These are phyloP conservation scores for Silene vulgaris DNA, from an alignment of 179 eudicot genomes.

Conservation along the genomic window DNA sequence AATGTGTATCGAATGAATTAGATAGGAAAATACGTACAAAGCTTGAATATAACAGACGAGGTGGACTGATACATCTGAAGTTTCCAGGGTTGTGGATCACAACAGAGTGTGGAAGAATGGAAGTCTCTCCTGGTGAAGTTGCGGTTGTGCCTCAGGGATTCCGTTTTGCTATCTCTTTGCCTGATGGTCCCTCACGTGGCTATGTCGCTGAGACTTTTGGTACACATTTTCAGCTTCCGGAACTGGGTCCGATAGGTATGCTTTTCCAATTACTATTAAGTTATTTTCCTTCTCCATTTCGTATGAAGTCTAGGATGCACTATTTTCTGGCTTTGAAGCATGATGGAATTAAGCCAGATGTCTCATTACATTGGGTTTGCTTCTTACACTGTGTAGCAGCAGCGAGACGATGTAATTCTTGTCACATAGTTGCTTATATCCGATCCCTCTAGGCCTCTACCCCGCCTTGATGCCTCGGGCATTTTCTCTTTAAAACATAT, in stretches of 20 bases:
- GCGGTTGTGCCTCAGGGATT: conserved; percentile 89
- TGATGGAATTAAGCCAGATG: no score
- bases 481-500: not conserved
- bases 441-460: no score
- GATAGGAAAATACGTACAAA: not conserved
- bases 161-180: conserved; percentile 63
- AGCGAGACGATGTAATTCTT: no score
- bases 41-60: not conserved
- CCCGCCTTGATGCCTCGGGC: no score
- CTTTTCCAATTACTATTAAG: not conserved
- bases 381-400: no score
- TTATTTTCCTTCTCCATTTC: no score
- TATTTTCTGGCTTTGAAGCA: no score
- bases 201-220: conserved; percentile 91
- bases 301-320: no score
- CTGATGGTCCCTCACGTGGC: conserved; percentile 96
- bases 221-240: conserved; percentile 92
- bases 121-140: conserved; percentile 80
- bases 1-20: not conserved
- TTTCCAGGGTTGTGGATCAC: conserved; percentile 73
- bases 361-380: no score
- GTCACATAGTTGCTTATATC: no score
- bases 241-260: conserved; percentile 88
- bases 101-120: conserved; percentile 86
- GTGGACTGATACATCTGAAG: not conserved